A percentile compares a stretch with the other conserved stretches of the same genome.
phyloP scores from a whole-genome alignment of 2,329 filamentous ascomycete genomes.

The Iodosphaeria phyllophila region DNA sequence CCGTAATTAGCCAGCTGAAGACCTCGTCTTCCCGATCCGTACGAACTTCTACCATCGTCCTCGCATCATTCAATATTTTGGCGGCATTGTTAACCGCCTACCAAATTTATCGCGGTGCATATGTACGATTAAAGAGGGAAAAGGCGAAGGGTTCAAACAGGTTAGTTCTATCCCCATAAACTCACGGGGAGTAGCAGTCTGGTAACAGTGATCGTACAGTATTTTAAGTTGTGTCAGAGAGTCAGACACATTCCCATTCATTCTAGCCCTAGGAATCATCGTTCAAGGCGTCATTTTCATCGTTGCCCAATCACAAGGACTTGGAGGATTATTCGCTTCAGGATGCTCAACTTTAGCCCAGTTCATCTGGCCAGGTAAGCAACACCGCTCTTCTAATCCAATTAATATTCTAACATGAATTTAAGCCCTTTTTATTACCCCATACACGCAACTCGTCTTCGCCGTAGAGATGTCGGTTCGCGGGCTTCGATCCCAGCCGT shows the following conservation, averaged over 20 bases:
- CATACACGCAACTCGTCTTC: slow-evolving; percentile 47
- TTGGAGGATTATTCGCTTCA: slow-evolving; percentile 27
- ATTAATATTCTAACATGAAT: neutral
- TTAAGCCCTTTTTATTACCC: slow-evolving; percentile 45
- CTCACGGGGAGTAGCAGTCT: too few relatives aligned
- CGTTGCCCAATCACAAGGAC: slow-evolving; percentile 33
- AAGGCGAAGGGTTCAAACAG: slow-evolving; percentile 16
- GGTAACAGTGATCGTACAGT: slow-evolving; percentile 7
- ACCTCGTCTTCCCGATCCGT: slow-evolving; percentile 36
- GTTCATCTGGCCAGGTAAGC: slow-evolving; percentile 40
- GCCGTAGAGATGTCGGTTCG: slow-evolving; percentile 40
- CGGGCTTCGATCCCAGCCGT: slow-evolving; percentile 33
- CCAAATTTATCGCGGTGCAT: slow-evolving; percentile 38
- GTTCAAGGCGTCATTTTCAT: slow-evolving; percentile 39
- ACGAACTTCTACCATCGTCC: slow-evolving; percentile 40
- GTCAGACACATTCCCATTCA: slow-evolving; percentile 32
- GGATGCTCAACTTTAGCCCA: slow-evolving; percentile 36
- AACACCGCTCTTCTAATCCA: slow-evolving; percentile 1
- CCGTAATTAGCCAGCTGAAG: slow-evolving; percentile 29
- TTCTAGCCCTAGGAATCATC: slow-evolving; percentile 36
- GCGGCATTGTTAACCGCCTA: slow-evolving; percentile 34
- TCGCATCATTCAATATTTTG: slow-evolving; percentile 40
- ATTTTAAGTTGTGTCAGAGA: slow-evolving; percentile 24
- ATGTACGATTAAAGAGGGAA: slow-evolving; percentile 22
- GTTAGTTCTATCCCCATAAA: slow-evolving; percentile 18